phyloP scores from a whole-genome alignment of 2,329 filamentous ascomycete species.

The Pyrenophora tritici-repentis region DNA sequence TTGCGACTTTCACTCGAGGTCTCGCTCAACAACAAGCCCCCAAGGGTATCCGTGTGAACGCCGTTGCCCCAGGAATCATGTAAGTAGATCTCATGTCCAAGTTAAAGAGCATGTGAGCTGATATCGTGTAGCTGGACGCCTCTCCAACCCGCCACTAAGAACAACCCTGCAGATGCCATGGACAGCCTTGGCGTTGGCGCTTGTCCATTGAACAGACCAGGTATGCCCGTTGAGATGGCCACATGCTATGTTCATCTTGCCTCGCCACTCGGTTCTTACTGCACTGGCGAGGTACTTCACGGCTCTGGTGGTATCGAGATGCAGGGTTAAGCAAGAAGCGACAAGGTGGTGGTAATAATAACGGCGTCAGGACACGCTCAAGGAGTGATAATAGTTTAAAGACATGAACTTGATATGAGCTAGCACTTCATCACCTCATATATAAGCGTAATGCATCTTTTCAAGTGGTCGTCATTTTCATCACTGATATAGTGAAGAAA shows the following conservation, averaged over 20 bases:
- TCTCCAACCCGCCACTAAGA: constrained; percentile 20
- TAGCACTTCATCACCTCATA: no score
- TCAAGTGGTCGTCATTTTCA: no score
- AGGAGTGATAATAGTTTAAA: background rate
- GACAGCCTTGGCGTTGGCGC: constrained; percentile 22
- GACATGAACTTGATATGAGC: background rate
- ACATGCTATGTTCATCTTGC: constrained; percentile 26
- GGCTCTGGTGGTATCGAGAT: constrained; percentile 27
- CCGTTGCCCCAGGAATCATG: constrained; percentile 69
- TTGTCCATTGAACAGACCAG: constrained; percentile 24
- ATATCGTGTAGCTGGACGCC: constrained; percentile 20
- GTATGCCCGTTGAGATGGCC: constrained; percentile 28
- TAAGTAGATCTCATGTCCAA: constrained; percentile 22
- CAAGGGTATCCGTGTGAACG: constrained; percentile 75
- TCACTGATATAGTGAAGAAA: no score
- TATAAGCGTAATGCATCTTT: no score
- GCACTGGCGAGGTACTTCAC: constrained; percentile 25
- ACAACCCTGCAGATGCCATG: constrained; percentile 18
- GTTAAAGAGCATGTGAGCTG: background rate
- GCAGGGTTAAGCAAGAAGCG: constrained; percentile 14
- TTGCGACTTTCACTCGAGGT: constrained; percentile 75
- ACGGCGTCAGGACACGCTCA: no score
- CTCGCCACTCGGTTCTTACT: constrained; percentile 24
- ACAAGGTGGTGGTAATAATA: no score
- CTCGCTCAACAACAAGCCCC: constrained; percentile 72